These are phyloP conservation scores for Gentiana straminea DNA, from an alignment of 257 asterid genomes.

Conservation along the genomic window DNA sequence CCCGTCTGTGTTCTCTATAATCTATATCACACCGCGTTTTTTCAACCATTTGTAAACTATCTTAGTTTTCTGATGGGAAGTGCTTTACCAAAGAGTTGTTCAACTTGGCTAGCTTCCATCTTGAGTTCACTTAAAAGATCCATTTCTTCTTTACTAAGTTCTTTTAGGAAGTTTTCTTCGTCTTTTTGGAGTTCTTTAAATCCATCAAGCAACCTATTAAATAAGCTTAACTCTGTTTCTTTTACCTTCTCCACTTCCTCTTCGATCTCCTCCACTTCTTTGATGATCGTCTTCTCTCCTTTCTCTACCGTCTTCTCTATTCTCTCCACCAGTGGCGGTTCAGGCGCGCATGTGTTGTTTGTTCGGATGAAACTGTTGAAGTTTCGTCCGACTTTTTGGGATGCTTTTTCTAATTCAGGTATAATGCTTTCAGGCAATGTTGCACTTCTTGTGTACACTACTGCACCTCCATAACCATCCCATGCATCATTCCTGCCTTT, in stretches of 20 bases:
- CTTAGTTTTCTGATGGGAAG: slow-evolving; percentile 71
- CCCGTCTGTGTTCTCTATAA: too few species aligned
- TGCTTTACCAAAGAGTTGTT: slow-evolving; percentile 63
- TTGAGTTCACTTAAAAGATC: slow-evolving; percentile 57
- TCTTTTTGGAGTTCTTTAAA: slow-evolving; percentile 62
- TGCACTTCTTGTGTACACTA: slow-evolving; percentile 78
- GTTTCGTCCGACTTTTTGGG: slow-evolving; percentile 63
- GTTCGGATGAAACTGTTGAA: slow-evolving; percentile 55
- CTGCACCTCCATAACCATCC: slow-evolving; percentile 96
- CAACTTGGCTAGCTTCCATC: slow-evolving; percentile 87
- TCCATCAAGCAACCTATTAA: slow-evolving; percentile 54
- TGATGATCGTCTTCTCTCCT: slow-evolving; percentile 73
- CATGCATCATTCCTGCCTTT: slow-evolving; percentile 90
- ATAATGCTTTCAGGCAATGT: slow-evolving; percentile 68
- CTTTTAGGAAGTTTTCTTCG: slow-evolving; percentile 51
- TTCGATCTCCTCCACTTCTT: slow-evolving; percentile 72
- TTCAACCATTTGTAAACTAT: slow-evolving; percentile 12
- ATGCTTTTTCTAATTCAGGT: slow-evolving; percentile 64
- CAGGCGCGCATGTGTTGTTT: slow-evolving; percentile 85
- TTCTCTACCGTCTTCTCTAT: slow-evolving; percentile 92
- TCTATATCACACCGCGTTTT: too few species aligned
- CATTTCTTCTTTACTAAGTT: slow-evolving; percentile 80
- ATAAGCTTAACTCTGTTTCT: slow-evolving; percentile 45
- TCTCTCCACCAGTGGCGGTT: slow-evolving; percentile 84
- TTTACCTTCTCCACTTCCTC: slow-evolving; percentile 54